Conservation (phyloP, 2,329 filamentous ascomycete species). For the Dactylellina drechsleri region DNA sequence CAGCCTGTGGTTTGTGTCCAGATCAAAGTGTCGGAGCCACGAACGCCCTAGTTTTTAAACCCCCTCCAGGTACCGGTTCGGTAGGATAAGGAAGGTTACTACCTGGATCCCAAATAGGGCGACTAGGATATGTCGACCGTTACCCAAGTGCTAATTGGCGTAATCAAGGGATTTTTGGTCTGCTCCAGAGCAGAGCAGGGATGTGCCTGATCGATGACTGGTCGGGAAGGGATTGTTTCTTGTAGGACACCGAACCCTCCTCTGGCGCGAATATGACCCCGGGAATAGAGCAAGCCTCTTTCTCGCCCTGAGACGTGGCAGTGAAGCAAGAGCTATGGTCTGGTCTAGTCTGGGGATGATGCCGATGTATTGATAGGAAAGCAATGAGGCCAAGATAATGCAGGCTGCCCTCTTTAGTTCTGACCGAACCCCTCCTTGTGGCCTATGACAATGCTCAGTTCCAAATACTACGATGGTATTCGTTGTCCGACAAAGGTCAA, state of each 20-base stretch:
- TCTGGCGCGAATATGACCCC: conserved; percentile 44
- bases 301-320: conserved; percentile 51
- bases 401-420: conserved; percentile 27
- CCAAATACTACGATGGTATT: conserved; percentile 44
- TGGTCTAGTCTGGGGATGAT: conserved; percentile 33
- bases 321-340: conserved; percentile 37
- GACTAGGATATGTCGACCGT: conserved; percentile 47
- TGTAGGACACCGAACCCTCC: conserved; percentile 49
- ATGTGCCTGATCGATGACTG: conserved; percentile 54
- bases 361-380: conserved; percentile 51
- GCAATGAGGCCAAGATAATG: conserved; percentile 43
- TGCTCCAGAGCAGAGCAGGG: conserved; percentile 49
- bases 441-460: conserved; percentile 46
- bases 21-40: conserved; percentile 55
- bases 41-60: conserved; percentile 52
- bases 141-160: conserved; percentile 54
- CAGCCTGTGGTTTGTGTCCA: conserved; percentile 47
- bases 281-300: conserved; percentile 52
- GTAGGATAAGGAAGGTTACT: conserved; percentile 54
- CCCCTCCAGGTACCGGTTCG: conserved; percentile 53
- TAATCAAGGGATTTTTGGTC: conserved; percentile 54
- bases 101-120: conserved; percentile 54
- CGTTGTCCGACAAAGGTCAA: conserved; percentile 53
- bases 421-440: conserved; percentile 47
- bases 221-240: conserved; percentile 54